phyloP scores from a whole-genome alignment of 257 asterid genomes.

The Primulina tabacum region DNA sequence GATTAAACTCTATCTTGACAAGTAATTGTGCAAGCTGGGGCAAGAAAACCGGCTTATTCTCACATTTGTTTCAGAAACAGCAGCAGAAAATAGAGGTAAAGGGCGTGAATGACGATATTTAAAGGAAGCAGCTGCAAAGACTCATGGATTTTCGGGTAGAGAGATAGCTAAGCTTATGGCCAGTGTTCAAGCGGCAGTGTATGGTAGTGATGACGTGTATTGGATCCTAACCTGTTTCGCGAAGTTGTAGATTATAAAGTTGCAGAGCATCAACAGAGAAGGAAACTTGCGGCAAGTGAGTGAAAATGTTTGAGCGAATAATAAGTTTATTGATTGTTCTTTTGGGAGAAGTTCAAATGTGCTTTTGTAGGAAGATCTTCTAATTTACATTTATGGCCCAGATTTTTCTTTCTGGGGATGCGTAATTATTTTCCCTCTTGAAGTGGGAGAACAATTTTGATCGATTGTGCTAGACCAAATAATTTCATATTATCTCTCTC shows the following conservation, averaged over 20 bases:
- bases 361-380: not conserved
- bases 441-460: conserved; percentile 28
- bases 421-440: conserved; percentile 22
- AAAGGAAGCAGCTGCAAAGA: conserved; percentile 79
- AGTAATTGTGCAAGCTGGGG: conserved; percentile 84
- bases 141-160: conserved; percentile 84
- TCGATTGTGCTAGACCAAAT: conserved; percentile 14
- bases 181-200: conserved; percentile 91
- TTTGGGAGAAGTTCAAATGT: conserved; percentile 12
- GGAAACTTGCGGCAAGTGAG: conserved; percentile 44
- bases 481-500: not conserved
- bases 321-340: not conserved
- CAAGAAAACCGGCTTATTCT: conserved; percentile 60
- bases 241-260: conserved; percentile 80
- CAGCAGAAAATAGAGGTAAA: conserved; percentile 66
- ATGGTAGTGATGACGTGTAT: conserved; percentile 71
- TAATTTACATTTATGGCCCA: conserved; percentile 9
- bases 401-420: conserved; percentile 24
- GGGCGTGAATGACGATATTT: conserved; percentile 74
- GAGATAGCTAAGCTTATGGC: conserved; percentile 96
- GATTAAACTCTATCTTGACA: conserved; percentile 72
- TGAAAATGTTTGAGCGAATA: conserved; percentile 16
- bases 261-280: conserved; percentile 94
- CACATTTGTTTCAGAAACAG: conserved; percentile 48
- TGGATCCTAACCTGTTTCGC: conserved; percentile 67